Base-by-base conservation (phyloP, 1,284 basidiomycete genomes). In the Thecaphora thlaspeos region DNA sequence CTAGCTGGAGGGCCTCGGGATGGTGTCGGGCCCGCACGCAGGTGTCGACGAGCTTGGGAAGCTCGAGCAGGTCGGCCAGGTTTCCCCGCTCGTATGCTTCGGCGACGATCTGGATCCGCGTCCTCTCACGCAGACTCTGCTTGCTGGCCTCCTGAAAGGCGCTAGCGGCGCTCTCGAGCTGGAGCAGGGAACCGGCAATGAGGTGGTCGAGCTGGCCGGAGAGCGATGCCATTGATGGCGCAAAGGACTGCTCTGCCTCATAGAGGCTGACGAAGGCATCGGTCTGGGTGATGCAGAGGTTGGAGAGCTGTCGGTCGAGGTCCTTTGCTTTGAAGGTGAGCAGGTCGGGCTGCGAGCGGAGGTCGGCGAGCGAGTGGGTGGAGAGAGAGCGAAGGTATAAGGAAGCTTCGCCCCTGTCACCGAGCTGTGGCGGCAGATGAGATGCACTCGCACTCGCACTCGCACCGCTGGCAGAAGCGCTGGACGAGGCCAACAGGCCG, bases 11-110 rank as follows among this genome's bases (percentile, higher is more conserved):
- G 0, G 91, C 91, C 76, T 96, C 93, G 46, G 86, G 83, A 79
- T 92, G 94, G 79, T 90, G 88, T 8, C 90, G 90, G 70, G 91
- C 91, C 22, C 90, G 84, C 14, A 94, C 88, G 70, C 91, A 95
- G 0, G 91, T 90, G 72, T 93, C 89, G 68, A 94, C 88, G 23
- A 96, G 83, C 44, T 88, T 81, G 5, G 92, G 91, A 44, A 94
- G 85, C 68, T 94, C 91, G 55, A 96, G 85, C 28, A 95, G 80
- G 75, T 95, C 91, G 63, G 88, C 84, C 50, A 96, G 84, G 77
- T 91, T 91, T 75, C 92, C 90, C 75, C 91, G 88, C 69, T 93
- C 57, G 41, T 64, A 63, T 26, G 57, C 55, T 11, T 68, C 61
- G 15, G 47, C 50, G 19, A 68, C 42, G 34, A 56, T 54, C 21